These are phyloP conservation scores for Talaromyces sp. DNA, from an alignment of 2,329 filamentous ascomycete genomes.

Conservation along the genomic window DNA sequence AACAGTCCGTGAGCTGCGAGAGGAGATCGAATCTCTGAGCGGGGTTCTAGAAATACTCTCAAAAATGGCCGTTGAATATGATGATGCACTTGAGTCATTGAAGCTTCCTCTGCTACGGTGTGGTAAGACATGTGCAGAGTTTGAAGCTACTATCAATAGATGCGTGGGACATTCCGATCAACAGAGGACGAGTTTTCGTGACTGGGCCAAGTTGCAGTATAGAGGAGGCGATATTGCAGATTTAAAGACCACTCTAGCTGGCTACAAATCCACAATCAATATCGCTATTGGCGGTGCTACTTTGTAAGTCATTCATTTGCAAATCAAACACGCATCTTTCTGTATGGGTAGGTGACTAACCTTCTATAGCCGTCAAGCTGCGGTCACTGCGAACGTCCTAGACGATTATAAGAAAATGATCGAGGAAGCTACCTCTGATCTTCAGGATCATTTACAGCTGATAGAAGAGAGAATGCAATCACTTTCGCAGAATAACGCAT, in stretches of 20 bases:
- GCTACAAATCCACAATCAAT: conserved; percentile 37
- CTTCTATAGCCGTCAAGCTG: background rate
- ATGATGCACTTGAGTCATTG: conserved; percentile 15
- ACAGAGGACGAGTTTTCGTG: conserved; percentile 29
- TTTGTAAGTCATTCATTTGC: conserved; percentile 23
- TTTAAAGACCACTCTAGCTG: conserved; percentile 34
- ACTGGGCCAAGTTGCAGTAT: conserved; percentile 40
- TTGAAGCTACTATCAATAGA: conserved; percentile 28
- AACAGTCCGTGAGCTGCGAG: background rate
- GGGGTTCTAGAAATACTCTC: background rate
- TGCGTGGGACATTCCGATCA: conserved; percentile 18
- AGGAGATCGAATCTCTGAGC: background rate
- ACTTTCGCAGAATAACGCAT: conserved; percentile 12
- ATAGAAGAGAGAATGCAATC: conserved; percentile 25
- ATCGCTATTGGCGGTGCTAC: conserved; percentile 33
- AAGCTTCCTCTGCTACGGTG: conserved; percentile 33
- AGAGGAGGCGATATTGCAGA: conserved; percentile 36
- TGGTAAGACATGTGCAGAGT: conserved; percentile 31
- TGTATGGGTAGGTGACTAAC: no score
- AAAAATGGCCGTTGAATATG: background rate
- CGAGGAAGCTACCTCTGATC: conserved; percentile 29
- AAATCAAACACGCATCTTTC: conserved; percentile 3
- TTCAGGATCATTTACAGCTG: conserved; percentile 27
- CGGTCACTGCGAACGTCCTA: conserved; percentile 23
- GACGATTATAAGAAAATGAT: conserved; percentile 36